Percentiles rank a stretch among this genome's conserved stretches.
These are phyloP conservation scores for Colletotrichum sp. DNA, from an alignment of 2,329 filamentous ascomycete genomes.

Conservation along the genomic window DNA sequence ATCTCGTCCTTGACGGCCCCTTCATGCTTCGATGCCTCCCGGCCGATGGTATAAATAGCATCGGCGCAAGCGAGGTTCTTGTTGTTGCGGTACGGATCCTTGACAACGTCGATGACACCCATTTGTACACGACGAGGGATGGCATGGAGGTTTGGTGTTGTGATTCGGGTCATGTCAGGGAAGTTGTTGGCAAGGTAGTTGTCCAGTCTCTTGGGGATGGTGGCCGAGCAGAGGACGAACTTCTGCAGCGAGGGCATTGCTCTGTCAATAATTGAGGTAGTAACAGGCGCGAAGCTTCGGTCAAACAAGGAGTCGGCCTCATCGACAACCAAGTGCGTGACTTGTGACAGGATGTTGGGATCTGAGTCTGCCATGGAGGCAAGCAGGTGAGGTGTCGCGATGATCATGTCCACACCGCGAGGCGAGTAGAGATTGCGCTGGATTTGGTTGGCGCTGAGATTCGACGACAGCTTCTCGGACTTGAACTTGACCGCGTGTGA, in stretches of 20 bases:
- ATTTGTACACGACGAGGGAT: conserved; percentile 95
- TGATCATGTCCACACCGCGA: conserved; percentile 81
- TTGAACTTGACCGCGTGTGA: conserved; percentile 89
- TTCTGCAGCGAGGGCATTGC: conserved; percentile 82
- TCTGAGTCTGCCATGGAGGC: conserved; percentile 87
- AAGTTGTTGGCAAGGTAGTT: conserved; percentile 82
- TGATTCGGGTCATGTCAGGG: conserved; percentile 83
- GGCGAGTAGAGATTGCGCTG: conserved; percentile 83
- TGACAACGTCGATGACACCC: conserved; percentile 88
- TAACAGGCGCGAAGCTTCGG: conserved; percentile 86
- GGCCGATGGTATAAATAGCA: conserved; percentile 91
- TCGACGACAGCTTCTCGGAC: conserved; percentile 81
- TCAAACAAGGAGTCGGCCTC: conserved; percentile 97
- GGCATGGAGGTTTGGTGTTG: conserved; percentile 94
- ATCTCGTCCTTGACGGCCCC: conserved; percentile 59
- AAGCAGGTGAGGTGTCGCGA: conserved; percentile 89
- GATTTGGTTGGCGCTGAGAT: conserved; percentile 78
- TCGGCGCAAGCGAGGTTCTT: conserved; percentile 93
- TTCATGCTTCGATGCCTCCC: conserved; percentile 68
- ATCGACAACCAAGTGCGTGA: conserved; percentile 87
- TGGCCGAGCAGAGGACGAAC: conserved; percentile 92
- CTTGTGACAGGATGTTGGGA: conserved; percentile 90
- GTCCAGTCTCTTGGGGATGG: conserved; percentile 90
- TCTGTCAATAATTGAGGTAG: conserved; percentile 82
- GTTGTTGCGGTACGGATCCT: conserved; percentile 92